Percentiles rank a stretch among this genome's conserved stretches.
phyloP scores from a whole-genome alignment of 495 filamentous ascomycete genomes.

The Penicillium taxi region DNA sequence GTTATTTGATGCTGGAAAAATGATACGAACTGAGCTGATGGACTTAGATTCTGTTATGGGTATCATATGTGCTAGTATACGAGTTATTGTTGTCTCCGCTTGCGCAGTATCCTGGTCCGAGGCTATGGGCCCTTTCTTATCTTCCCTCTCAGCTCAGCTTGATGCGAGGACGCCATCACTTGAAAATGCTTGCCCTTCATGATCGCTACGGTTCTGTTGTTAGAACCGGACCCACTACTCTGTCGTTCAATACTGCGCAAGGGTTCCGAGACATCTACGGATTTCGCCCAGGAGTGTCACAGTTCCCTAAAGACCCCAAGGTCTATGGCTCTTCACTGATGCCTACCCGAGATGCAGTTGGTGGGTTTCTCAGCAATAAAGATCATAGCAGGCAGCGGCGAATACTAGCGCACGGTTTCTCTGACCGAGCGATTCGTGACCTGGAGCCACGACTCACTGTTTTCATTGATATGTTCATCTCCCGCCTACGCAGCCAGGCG shows the following conservation, averaged over 20 bases:
- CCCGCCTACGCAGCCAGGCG: constrained; percentile 11
- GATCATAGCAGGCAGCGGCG: constrained; percentile 25
- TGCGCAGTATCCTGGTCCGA: constrained; percentile 44
- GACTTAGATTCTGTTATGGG: too few species aligned
- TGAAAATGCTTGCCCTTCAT: constrained; percentile 23
- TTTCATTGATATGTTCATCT: constrained; percentile 35
- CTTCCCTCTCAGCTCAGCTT: constrained; percentile 27
- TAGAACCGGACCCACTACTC: constrained; percentile 46
- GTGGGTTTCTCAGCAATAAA: constrained; percentile 14
- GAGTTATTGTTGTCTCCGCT: constrained; percentile 46
- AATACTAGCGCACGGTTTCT: constrained; percentile 39
- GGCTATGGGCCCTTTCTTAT: constrained; percentile 30
- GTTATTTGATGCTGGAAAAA: too few species aligned
- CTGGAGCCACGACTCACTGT: constrained; percentile 30
- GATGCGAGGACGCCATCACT: constrained; percentile 14
- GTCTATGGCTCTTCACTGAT: too few species aligned
- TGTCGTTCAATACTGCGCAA: constrained; percentile 46
- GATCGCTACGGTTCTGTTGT: constrained; percentile 41
- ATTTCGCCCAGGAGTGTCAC: constrained; percentile 27
- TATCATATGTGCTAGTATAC: too few species aligned
- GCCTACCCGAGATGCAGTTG: constrained; percentile 16
- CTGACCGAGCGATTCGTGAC: constrained; percentile 35
- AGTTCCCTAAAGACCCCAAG: constrained; percentile 17
- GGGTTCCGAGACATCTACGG: constrained; percentile 56
- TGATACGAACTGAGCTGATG: too few species aligned